Evolutionary conservation across 805 yeast species (phyloP).

Genomic region (Yarrowia divulgata): DNA sequence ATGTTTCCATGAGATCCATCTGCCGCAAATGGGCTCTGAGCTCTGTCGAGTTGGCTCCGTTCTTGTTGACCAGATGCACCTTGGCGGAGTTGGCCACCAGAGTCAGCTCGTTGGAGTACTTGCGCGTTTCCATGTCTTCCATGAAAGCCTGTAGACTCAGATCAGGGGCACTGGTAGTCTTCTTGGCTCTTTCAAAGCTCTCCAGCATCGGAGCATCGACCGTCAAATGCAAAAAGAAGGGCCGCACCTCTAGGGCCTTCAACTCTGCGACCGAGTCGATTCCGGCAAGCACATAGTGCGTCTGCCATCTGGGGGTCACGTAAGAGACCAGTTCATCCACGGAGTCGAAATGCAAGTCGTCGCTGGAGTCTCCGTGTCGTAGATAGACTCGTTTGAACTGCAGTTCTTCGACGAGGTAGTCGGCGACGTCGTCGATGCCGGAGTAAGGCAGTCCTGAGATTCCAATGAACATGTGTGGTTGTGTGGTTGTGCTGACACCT

Average conservation of each 20-base stretch:
- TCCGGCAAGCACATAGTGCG: constrained; percentile 65
- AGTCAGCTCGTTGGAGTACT: constrained; percentile 50
- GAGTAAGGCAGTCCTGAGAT: constrained; percentile 73
- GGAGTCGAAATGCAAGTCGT: constrained; percentile 51
- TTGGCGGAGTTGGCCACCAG: constrained; percentile 59
- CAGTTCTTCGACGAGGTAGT: constrained; percentile 59
- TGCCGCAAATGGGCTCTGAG: constrained; percentile 53
- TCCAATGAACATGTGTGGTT: constrained; percentile 67
- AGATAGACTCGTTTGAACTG: constrained; percentile 57
- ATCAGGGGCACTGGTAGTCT: constrained; percentile 8
- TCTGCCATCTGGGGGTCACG: constrained; percentile 72
- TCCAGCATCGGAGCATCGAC: constrained; percentile 72
- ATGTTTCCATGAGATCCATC: constrained; percentile 58
- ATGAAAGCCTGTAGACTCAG: constrained; percentile 53
- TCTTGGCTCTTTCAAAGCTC: constrained; percentile 51
- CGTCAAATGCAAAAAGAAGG: constrained; percentile 81
- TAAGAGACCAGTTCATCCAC: constrained; percentile 60
- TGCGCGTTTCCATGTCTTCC: constrained; percentile 48
- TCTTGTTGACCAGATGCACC: constrained; percentile 63
- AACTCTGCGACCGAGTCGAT: constrained; percentile 51
- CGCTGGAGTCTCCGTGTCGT: constrained; percentile 42
- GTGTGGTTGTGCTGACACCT: background rate
- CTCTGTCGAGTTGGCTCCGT: constrained; percentile 50
- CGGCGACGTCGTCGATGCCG: constrained; percentile 70
- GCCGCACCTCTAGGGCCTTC: constrained; percentile 61